phyloP scores from a whole-genome alignment of 2,329 filamentous ascomycete genomes.

The Pseudonectria foliicola region DNA sequence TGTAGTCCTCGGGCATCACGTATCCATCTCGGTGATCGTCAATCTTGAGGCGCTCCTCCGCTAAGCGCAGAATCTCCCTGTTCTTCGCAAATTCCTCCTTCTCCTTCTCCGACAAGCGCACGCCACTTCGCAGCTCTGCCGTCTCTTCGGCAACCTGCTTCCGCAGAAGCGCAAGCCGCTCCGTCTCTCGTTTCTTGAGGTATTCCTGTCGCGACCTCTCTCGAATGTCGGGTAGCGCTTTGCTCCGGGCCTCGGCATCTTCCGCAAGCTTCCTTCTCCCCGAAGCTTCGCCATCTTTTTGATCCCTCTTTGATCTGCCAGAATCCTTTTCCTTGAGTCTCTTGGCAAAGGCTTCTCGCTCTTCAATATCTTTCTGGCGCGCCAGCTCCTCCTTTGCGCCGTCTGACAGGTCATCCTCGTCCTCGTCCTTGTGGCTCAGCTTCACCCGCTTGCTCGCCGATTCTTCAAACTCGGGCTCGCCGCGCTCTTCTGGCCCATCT shows the following conservation, averaged over 20 bases:
- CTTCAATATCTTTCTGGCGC: conserved; percentile 60
- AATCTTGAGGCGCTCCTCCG: conserved; percentile 77
- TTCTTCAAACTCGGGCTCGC: conserved; percentile 55
- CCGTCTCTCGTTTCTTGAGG: conserved; percentile 82
- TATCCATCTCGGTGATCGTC: conserved; percentile 93
- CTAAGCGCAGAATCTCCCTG: conserved; percentile 69
- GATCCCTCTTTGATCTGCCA: conserved; percentile 60
- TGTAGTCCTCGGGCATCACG: conserved; percentile 87
- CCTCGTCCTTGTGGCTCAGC: conserved; percentile 47
- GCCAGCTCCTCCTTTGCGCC: conserved; percentile 51
- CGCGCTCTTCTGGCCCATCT: conserved; percentile 34
- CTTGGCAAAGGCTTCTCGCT: conserved; percentile 74
- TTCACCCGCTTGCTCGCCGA: conserved; percentile 66
- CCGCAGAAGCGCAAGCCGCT: conserved; percentile 76
- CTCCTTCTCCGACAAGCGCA: conserved; percentile 67
- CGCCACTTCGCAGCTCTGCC: conserved; percentile 70
- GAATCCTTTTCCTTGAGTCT: conserved; percentile 66
- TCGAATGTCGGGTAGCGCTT: conserved; percentile 73
- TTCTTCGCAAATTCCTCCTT: conserved; percentile 86
- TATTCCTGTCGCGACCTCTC: conserved; percentile 86
- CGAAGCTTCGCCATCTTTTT: conserved; percentile 49
- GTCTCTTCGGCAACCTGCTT: conserved; percentile 88
- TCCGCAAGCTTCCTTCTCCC: conserved; percentile 43
- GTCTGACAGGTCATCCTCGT: conserved; percentile 48
- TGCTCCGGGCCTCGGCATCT: conserved; percentile 58